These are phyloP conservation scores for Leccinum arenicola DNA, from an alignment of 768 basidiomycete species.

Conservation along the genomic window DNA sequence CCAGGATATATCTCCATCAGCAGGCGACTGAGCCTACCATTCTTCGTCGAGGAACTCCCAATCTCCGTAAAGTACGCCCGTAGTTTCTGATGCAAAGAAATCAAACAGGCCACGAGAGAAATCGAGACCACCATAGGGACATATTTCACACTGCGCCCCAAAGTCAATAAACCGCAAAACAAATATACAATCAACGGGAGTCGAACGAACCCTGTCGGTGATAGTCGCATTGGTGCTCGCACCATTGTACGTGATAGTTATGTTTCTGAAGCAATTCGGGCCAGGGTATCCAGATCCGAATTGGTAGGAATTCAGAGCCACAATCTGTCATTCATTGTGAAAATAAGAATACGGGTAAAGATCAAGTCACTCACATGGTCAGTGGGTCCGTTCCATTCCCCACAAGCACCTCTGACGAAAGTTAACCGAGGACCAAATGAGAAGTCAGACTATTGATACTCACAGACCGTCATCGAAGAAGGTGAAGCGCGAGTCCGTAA, in stretches of 20 bases:
- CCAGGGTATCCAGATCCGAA: conserved; percentile 61
- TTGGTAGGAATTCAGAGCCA: conserved; percentile 36
- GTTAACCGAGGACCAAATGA: not conserved
- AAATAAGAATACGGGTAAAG: not conserved
- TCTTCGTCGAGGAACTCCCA: conserved; percentile 55
- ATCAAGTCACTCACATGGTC: conserved; percentile 25
- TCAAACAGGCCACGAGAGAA: conserved; percentile 64
- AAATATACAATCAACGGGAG: too few relatives aligned
- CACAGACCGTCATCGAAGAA: conserved; percentile 55
- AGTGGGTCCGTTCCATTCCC: conserved; percentile 32
- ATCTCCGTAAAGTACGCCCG: conserved; percentile 54
- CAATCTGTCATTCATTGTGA: conserved; percentile 18
- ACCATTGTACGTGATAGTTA: conserved; percentile 58
- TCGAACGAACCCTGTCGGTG: conserved; percentile 52
- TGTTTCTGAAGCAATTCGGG: conserved; percentile 58
- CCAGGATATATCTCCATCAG: not conserved
- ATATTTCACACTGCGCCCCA: conserved; percentile 54
- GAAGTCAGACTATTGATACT: conserved; percentile 8
- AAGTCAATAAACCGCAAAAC: not conserved
- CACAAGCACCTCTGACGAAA: conserved; percentile 52
- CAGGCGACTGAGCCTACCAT: not conserved
- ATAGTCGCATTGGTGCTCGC: conserved; percentile 52
- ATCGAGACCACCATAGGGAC: conserved; percentile 66
- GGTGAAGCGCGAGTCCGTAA: conserved; percentile 41
- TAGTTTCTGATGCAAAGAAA: conserved; percentile 44